A percentile compares a stretch with the other conserved stretches of the same genome.
phyloP scores from a whole-genome alignment of 1,284 basidiomycete genomes.

The Ustilago esculenta region DNA sequence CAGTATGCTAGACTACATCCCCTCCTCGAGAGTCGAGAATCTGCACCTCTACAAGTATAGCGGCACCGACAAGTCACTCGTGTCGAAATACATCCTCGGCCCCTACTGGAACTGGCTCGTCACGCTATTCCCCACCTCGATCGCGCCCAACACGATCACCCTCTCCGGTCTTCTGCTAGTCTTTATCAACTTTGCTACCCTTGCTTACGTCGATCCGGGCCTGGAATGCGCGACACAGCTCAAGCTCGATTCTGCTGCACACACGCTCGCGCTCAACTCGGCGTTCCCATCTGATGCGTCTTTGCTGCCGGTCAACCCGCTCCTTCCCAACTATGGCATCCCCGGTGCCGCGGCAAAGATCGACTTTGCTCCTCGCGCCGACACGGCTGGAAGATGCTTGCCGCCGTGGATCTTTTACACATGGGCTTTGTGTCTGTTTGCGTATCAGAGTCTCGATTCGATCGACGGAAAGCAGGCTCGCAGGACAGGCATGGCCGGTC shows the following conservation, averaged over 20 bases:
- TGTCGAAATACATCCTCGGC: conserved; percentile 81
- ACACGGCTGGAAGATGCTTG: conserved; percentile 21
- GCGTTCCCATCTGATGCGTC: conserved; percentile 39
- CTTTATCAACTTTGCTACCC: conserved; percentile 81
- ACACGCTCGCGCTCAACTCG: conserved; percentile 20
- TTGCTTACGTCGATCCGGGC: conserved; percentile 70
- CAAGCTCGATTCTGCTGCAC: conserved; percentile 52
- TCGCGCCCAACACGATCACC: conserved; percentile 83
- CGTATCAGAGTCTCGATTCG: conserved; percentile 89
- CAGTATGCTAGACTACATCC: conserved; percentile 66
- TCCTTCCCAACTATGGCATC: conserved; percentile 49
- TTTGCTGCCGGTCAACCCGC: conserved; percentile 44
- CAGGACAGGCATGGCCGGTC: conserved; percentile 92
- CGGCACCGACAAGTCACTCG: conserved; percentile 71
- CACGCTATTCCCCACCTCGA: conserved; percentile 82
- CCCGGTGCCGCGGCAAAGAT: conserved; percentile 34
- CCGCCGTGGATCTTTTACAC: conserved; percentile 59
- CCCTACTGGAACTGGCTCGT: conserved; percentile 97
- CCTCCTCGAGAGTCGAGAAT: conserved; percentile 68
- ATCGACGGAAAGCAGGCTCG: conserved; percentile 96
- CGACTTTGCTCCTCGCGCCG: conserved; percentile 22
- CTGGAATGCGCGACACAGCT: conserved; percentile 56
- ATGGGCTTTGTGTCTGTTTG: conserved; percentile 88
- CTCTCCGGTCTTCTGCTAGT: conserved; percentile 79
- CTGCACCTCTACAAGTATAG: conserved; percentile 73